Evolutionary conservation across 2,329 filamentous ascomycete genomes (phyloP), one percentile per base, ranked within the genome.

Genomic region (Escovopsis sp.): DNA sequence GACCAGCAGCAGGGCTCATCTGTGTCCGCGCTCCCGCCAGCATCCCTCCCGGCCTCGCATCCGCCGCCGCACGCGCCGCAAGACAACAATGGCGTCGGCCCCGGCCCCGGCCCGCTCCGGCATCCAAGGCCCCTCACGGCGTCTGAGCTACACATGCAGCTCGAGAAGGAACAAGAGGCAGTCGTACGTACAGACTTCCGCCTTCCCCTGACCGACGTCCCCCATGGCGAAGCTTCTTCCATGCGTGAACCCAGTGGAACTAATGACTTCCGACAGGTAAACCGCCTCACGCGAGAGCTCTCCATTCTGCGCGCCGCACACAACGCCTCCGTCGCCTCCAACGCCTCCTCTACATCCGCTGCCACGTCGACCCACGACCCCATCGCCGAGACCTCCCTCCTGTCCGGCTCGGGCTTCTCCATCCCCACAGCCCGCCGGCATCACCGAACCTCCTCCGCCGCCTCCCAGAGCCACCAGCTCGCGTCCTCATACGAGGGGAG

Each of bases 91-190:
- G 65, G 61, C 12, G 65, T 72, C 9, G 39, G 39, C 23, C 34
- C 39, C 13, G 75, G 74, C 0, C 72, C 74, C 37, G 82, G 80
- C 0, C 87, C 88, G 4, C 61, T 92, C 48, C 74, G 88, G 42
- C 87, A 94, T 54, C 87, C 88, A 5, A 72, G 84, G 26, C 87
- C 87, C 4, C 62, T 94, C 54, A 94, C 88, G 0, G 78, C 85
- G 2, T 81, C 85, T 4, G 88, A 96, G 55, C 67, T 96, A 41
- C 86, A 94, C 56, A 67, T 82, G 40, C 76, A 94, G 60, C 67
- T 94, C 18, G 88, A 96, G 58, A 90, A 92, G 57, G 88, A 96
- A 53, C 87, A 96, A 49, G 88, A 96, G 57, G 83, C 86, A 26
- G 79, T 94, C 48, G 87, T 90, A 67, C 43, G 75, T 61, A 28